phyloP scores from a whole-genome alignment of 2,329 filamentous ascomycete genomes.

The Claviceps citrina region DNA sequence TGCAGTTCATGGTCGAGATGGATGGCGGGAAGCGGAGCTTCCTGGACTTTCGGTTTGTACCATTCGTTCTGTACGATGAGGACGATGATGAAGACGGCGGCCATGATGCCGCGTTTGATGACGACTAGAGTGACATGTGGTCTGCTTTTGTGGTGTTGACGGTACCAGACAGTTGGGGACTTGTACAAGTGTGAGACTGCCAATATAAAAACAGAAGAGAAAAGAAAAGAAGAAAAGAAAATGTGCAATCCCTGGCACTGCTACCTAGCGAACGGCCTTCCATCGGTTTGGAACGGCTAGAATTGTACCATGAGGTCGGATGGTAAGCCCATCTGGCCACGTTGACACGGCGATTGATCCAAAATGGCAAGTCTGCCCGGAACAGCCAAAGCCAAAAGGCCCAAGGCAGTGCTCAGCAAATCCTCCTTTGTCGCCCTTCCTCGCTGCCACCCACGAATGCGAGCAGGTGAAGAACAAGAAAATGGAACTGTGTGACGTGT shows the following conservation, averaged over 20 bases:
- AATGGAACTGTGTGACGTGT: background rate
- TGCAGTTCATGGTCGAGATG: constrained; percentile 92
- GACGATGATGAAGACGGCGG: constrained; percentile 3
- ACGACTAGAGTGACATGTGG: constrained; percentile 2
- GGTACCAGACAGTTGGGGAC: too few relatives aligned
- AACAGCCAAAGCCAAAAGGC: too few relatives aligned
- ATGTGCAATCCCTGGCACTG: background rate
- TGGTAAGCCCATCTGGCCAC: background rate
- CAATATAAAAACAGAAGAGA: too few relatives aligned
- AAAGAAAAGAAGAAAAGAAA: background rate
- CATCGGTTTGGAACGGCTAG: too few relatives aligned
- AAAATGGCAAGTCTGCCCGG: background rate
- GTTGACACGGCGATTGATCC: background rate
- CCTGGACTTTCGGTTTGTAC: constrained; percentile 71
- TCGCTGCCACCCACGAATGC: too few relatives aligned
- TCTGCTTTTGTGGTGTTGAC: too few relatives aligned
- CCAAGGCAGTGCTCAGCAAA: too few relatives aligned
- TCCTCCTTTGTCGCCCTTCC: too few relatives aligned
- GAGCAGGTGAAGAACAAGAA: too few relatives aligned
- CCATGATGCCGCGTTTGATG: constrained; percentile 1
- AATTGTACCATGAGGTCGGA: background rate
- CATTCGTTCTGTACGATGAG: constrained; percentile 47
- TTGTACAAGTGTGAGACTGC: too few relatives aligned
- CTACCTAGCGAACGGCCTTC: too few relatives aligned
- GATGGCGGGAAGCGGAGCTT: constrained; percentile 57